Conservation (phyloP, 371 early-diverging fungal genomes). For the Mucor piriformis region DNA sequence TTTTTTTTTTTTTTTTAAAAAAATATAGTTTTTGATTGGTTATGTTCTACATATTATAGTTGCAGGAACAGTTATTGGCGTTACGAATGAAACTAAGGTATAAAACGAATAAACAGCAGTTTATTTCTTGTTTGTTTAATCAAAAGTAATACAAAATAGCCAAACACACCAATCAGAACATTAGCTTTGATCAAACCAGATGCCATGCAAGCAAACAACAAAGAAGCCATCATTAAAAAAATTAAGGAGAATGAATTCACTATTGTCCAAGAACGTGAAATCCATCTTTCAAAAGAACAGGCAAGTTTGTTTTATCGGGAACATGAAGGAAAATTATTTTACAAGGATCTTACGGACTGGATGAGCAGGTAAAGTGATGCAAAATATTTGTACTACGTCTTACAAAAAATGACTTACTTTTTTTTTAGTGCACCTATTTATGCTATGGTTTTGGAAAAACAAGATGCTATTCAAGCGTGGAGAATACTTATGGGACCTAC, state of each 20-base stretch:
- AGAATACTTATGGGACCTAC: conserved; percentile 78
- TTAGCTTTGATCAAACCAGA: conserved; percentile 45
- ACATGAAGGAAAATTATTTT: conserved; percentile 72
- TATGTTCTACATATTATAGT: not conserved
- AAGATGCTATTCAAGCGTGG: conserved; percentile 70
- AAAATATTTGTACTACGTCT: conserved; percentile 2
- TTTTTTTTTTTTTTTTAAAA: not conserved
- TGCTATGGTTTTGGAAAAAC: conserved; percentile 67
- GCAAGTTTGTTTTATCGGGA: conserved; percentile 73
- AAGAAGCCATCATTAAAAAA: conserved; percentile 59
- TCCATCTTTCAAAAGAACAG: conserved; percentile 50
- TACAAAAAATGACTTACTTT: conserved; percentile 1
- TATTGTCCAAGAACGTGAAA: conserved; percentile 61
- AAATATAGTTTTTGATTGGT: conserved; percentile 7
- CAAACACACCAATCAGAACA: conserved; percentile 6
- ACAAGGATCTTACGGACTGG: conserved; percentile 65
- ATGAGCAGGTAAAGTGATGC: conserved; percentile 62
- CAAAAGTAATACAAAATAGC: not conserved
- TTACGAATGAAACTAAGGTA: conserved; percentile 11
- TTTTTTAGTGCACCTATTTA: conserved; percentile 64
- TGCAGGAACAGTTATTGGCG: conserved; percentile 1
- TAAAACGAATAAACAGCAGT: not conserved
- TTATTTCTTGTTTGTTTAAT: not conserved
- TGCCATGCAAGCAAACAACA: conserved; percentile 39
- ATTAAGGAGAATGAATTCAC: conserved; percentile 61